phyloP scores from a whole-genome alignment of 2,329 filamentous ascomycete genomes.

The Aspergillus proliferans region DNA sequence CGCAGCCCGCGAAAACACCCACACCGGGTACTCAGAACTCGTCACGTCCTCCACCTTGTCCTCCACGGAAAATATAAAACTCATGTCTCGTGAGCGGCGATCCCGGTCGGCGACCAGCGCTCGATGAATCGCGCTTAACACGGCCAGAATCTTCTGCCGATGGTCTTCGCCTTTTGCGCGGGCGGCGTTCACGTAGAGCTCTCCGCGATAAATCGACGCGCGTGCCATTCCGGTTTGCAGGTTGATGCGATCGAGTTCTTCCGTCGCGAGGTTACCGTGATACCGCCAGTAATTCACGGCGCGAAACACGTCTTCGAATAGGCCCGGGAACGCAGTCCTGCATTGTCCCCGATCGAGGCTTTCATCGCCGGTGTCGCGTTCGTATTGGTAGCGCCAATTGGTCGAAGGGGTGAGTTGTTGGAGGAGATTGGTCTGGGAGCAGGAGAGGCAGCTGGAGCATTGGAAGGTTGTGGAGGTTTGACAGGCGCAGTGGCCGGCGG shows the following conservation, averaged over 20 bases:
- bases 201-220: conserved; percentile 26
- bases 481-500: conserved; percentile 35
- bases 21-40: conserved; percentile 30
- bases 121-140: conserved; percentile 44
- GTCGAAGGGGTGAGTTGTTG: conserved; percentile 7
- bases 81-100: conserved; percentile 34
- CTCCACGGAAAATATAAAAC: conserved; percentile 42
- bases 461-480: conserved; percentile 34
- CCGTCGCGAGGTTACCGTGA: conserved; percentile 18
- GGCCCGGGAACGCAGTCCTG: conserved; percentile 27
- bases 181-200: conserved; percentile 26
- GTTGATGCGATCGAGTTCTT: conserved; percentile 23
- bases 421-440: conserved; percentile 12
- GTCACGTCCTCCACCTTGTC: conserved; percentile 40
- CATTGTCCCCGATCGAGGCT: conserved; percentile 25
- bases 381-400: conserved; percentile 26
- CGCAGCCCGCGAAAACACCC: conserved; percentile 38
- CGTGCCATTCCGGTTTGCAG: conserved; percentile 29
- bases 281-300: conserved; percentile 23
- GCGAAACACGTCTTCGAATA: conserved; percentile 32
- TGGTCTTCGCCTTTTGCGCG: conserved; percentile 31
- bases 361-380: conserved; percentile 27
- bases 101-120: conserved; percentile 38
- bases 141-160: conserved; percentile 34
- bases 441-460: conserved; percentile 30